Evolutionary conservation across 768 basidiomycete species (phyloP).

Genomic region (Trametes gibbosa): DNA sequence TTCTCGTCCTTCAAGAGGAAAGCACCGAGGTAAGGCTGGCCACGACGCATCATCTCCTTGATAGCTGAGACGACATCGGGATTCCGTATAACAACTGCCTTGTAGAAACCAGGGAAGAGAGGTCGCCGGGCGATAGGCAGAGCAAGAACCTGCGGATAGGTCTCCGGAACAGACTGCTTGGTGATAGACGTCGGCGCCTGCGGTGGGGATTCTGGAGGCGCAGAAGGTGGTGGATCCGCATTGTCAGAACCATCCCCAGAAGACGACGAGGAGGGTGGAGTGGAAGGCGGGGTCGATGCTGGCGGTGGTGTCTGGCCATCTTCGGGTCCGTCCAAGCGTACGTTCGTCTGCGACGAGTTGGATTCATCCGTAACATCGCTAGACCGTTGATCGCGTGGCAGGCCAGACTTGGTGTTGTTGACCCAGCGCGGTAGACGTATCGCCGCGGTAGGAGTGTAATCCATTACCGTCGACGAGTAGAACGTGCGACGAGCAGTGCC

Average conservation of each 20-base stretch:
- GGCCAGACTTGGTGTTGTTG: conserved; percentile 23
- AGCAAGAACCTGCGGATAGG: conserved; percentile 92
- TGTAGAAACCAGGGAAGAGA: conserved; percentile 97
- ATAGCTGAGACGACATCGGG: conserved; percentile 90
- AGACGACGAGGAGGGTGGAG: conserved; percentile 43
- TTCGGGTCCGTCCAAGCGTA: conserved; percentile 24
- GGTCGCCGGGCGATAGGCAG: conserved; percentile 94
- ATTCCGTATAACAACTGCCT: conserved; percentile 92
- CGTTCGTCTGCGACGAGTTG: conserved; percentile 10
- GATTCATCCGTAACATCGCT: conserved; percentile 12
- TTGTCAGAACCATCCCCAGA: conserved; percentile 38
- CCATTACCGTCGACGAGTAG: conserved; percentile 27
- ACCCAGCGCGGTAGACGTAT: conserved; percentile 34
- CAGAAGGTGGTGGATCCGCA: conserved; percentile 39
- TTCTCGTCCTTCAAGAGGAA: conserved; percentile 95
- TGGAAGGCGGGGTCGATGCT: conserved; percentile 30
- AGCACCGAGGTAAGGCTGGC: conserved; percentile 95
- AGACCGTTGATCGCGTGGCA: conserved; percentile 9
- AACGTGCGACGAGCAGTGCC: conserved; percentile 22
- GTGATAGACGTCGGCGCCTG: conserved; percentile 58
- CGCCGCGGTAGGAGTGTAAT: conserved; percentile 24
- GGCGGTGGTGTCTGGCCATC: conserved; percentile 29
- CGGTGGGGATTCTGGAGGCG: conserved; percentile 37
- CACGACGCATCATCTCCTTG: conserved; percentile 94
- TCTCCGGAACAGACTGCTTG: conserved; percentile 83